A percentile compares a stretch with the other conserved stretches of the same genome.
Evolutionary conservation across 148 eudicot species (phyloP).

Genomic region (Spergularia bocconei): DNA sequence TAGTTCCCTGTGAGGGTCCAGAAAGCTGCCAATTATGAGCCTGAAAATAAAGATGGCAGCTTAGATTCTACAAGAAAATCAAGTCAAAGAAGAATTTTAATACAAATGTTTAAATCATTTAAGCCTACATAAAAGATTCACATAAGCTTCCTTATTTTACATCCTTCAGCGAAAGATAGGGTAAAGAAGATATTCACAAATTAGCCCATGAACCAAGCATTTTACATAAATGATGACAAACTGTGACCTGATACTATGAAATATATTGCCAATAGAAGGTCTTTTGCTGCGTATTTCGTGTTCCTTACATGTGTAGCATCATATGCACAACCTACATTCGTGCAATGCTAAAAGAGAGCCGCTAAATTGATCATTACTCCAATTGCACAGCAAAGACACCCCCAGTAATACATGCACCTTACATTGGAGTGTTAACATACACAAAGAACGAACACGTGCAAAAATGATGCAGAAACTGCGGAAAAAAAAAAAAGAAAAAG

Average conservation of each 20-base stretch:
- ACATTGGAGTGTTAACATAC: background rate
- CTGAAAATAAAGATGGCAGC: slow-evolving; percentile 41
- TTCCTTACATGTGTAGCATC: background rate
- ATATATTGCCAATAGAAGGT: background rate
- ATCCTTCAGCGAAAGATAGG: background rate
- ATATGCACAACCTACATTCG: background rate
- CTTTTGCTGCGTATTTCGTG: background rate
- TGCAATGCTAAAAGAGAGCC: background rate
- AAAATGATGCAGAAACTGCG: background rate
- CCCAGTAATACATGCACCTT: background rate
- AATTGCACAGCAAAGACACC: background rate
- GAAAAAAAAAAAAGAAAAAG: background rate
- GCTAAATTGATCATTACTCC: background rate
- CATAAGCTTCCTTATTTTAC: background rate
- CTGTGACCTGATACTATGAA: background rate
- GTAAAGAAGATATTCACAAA: background rate
- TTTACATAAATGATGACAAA: background rate
- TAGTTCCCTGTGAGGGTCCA: slow-evolving; percentile 34
- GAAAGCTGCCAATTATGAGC: slow-evolving; percentile 54
- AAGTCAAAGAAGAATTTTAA: background rate
- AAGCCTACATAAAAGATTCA: background rate
- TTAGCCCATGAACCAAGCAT: background rate
- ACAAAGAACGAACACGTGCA: slow-evolving; percentile 3
- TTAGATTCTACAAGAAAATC: background rate
- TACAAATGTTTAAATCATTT: too few relatives aligned